phyloP scores from a whole-genome alignment of 1,284 basidiomycete species.

The Malassezia sympodialis region DNA sequence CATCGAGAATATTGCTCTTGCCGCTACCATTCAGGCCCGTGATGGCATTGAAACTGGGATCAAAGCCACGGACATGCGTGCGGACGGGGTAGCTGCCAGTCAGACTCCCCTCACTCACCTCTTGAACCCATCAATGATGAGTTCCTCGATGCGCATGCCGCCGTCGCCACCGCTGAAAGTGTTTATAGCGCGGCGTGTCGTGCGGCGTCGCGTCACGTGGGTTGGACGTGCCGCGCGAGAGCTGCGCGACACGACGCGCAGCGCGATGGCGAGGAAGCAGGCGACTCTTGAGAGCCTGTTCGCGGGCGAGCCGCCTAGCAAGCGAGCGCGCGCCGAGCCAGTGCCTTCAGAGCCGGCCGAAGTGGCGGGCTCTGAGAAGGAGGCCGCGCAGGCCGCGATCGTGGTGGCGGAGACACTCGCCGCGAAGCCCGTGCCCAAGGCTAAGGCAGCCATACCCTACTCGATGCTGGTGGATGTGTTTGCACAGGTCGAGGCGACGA shows the following conservation, averaged over 20 bases:
- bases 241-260: not conserved
- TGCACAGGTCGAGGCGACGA: conserved; percentile 81
- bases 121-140: conserved; percentile 53
- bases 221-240: not conserved
- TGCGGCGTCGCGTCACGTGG: not conserved
- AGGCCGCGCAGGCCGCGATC: not conserved
- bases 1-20: conserved; percentile 53
- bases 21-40: conserved; percentile 75
- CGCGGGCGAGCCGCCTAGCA: not conserved
- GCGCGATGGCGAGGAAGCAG: conserved; percentile 1
- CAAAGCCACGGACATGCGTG: conserved; percentile 88
- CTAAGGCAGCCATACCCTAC: conserved; percentile 60
- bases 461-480: conserved; percentile 81
- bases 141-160: conserved; percentile 49
- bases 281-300: not conserved
- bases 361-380: not conserved
- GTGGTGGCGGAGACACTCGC: not conserved
- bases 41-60: conserved; percentile 92
- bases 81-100: conserved; percentile 66
- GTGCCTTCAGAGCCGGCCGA: not conserved
- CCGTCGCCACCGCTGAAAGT: not conserved
- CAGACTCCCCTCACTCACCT: conserved; percentile 23
- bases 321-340: not conserved
- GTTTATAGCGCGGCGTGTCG: not conserved
- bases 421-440: not conserved